These are phyloP conservation scores for Cinnamomum micranthum DNA, from an alignment of 164 flowering plant genomes.

Conservation along the genomic window DNA sequence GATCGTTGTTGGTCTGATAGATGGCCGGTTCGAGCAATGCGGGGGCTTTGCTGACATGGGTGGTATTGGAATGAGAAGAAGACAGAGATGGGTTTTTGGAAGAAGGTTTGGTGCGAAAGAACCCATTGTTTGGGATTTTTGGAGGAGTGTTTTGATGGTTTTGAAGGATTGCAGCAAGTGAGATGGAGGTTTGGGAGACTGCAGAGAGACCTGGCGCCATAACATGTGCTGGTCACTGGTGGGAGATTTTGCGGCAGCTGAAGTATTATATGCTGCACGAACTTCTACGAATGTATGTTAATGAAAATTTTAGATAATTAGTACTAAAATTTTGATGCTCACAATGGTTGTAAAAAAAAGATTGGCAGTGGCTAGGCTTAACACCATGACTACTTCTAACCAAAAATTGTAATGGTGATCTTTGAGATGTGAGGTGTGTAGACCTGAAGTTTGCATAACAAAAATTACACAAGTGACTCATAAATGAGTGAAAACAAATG, in stretches of 20 bases:
- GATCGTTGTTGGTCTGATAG: neutral
- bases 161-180: slow-evolving; percentile 13
- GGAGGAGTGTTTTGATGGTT: neutral
- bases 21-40: slow-evolving; percentile 12
- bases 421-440: too few species aligned
- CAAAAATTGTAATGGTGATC: too few species aligned
- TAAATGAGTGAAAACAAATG: too few species aligned
- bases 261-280: too few species aligned
- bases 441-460: too few species aligned
- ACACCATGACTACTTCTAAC: too few species aligned
- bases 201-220: slow-evolving; percentile 12
- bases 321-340: too few species aligned
- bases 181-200: slow-evolving; percentile 4
- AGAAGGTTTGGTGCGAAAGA: slow-evolving; percentile 19
- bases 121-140: neutral
- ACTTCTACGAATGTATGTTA: too few species aligned
- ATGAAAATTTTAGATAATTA: too few species aligned
- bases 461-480: too few species aligned
- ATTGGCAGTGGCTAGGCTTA: too few species aligned
- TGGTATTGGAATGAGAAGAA: slow-evolving; percentile 6
- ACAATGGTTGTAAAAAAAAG: too few species aligned
- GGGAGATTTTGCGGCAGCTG: neutral
- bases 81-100: slow-evolving; percentile 3
- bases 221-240: neutral
- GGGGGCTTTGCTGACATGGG: slow-evolving; percentile 2